These are phyloP conservation scores for Gyromitra esculenta DNA, from an alignment of 2,329 filamentous ascomycete species.

Conservation along the genomic window DNA sequence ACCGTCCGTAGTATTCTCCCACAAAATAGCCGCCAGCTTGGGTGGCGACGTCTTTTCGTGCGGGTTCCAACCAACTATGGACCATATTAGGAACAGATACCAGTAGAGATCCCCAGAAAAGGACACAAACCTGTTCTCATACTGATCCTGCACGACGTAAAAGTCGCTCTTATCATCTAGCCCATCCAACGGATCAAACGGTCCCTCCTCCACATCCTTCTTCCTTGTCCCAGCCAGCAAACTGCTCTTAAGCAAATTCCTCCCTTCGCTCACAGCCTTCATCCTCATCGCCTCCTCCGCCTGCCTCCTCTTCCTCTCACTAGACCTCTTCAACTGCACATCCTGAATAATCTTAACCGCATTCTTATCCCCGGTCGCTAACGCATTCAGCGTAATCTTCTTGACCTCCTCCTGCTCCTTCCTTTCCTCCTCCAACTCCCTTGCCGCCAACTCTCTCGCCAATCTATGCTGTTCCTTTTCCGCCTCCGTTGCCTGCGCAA, in stretches of 20 bases:
- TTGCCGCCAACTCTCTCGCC: constrained; percentile 70
- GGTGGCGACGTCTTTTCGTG: constrained; percentile 72
- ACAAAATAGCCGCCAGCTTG: constrained; percentile 84
- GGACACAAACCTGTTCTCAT: constrained; percentile 70
- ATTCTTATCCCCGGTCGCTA: constrained; percentile 72
- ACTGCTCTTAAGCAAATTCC: constrained; percentile 55
- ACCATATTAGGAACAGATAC: constrained; percentile 11
- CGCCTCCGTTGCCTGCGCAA: constrained; percentile 63
- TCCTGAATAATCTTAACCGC: constrained; percentile 67
- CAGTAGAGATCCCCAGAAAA: background rate
- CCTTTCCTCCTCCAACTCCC: constrained; percentile 77
- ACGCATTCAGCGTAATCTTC: constrained; percentile 74
- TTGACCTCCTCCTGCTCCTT: constrained; percentile 71
- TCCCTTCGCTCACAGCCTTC: constrained; percentile 52
- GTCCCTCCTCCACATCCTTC: constrained; percentile 77
- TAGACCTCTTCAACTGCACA: constrained; percentile 54
- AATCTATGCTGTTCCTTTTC: constrained; percentile 74
- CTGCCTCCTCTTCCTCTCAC: constrained; percentile 57
- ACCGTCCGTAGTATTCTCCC: constrained; percentile 80
- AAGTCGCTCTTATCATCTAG: constrained; percentile 74
- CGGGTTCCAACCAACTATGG: constrained; percentile 70
- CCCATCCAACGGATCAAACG: constrained; percentile 90
- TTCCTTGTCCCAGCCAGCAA: constrained; percentile 66
- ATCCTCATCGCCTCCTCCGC: constrained; percentile 54
- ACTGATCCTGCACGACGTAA: constrained; percentile 74